Percentiles rank a stretch among this genome's conserved stretches.
Conservation (phyloP, 2,329 filamentous ascomycete genomes). For the Decorospora gaudefroyi region DNA sequence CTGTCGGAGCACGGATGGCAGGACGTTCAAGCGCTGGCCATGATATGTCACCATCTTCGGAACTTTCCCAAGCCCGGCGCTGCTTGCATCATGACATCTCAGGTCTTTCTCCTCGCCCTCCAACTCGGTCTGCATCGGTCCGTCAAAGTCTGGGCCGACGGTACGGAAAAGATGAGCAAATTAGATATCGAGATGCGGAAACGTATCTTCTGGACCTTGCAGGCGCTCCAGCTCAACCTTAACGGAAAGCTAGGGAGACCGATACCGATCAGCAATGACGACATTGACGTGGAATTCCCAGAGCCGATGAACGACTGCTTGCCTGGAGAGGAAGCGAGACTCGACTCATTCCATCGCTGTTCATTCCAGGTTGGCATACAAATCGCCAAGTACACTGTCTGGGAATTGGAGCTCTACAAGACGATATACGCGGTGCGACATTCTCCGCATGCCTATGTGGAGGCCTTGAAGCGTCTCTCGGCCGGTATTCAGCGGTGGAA, state of each 20-base stretch:
- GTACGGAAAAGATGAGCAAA: constrained; percentile 51
- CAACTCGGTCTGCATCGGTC: constrained; percentile 77
- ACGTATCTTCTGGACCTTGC: constrained; percentile 74
- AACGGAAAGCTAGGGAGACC: constrained; percentile 77
- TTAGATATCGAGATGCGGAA: constrained; percentile 77
- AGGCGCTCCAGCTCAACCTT: constrained; percentile 69
- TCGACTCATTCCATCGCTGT: constrained; percentile 59
- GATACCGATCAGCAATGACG: constrained; percentile 72
- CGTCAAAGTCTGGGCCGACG: constrained; percentile 61
- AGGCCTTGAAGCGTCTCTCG: constrained; percentile 68
- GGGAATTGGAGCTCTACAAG: constrained; percentile 74
- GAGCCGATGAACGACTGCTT: constrained; percentile 72
- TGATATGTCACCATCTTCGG: constrained; percentile 73
- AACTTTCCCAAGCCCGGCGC: constrained; percentile 79
- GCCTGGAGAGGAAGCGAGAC: constrained; percentile 59
- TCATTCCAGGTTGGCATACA: constrained; percentile 69
- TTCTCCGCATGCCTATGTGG: constrained; percentile 65
- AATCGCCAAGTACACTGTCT: constrained; percentile 66
- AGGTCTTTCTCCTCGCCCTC: constrained; percentile 69
- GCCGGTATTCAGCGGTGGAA: constrained; percentile 66
- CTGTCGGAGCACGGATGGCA: constrained; percentile 64
- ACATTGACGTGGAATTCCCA: constrained; percentile 79
- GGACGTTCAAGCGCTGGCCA: constrained; percentile 72
- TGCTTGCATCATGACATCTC: constrained; percentile 68
- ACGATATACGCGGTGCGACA: constrained; percentile 73